Conservation (phyloP, 2,329 filamentous ascomycete genomes). For the Diplodia mutila region DNA sequence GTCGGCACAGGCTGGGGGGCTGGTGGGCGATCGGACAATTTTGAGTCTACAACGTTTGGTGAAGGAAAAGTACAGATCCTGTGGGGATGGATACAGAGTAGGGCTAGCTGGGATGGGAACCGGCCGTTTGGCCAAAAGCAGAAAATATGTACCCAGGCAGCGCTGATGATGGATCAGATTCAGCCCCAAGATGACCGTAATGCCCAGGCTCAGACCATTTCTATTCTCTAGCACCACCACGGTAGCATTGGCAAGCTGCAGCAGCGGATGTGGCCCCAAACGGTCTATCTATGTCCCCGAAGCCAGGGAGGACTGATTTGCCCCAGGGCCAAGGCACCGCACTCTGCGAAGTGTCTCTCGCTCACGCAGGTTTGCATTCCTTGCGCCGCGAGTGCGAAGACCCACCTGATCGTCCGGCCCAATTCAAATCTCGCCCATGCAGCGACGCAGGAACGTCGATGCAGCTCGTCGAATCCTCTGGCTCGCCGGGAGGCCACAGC, state of each 20-base stretch:
- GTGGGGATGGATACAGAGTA: slow-evolving; percentile 40
- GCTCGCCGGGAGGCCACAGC: slow-evolving; percentile 13
- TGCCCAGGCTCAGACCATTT: slow-evolving; percentile 50
- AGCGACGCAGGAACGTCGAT: slow-evolving; percentile 45
- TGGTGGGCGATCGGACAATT: slow-evolving; percentile 23
- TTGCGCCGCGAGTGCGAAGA: slow-evolving; percentile 40
- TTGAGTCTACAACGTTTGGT: slow-evolving; percentile 19
- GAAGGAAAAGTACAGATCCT: slow-evolving; percentile 28
- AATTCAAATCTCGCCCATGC: slow-evolving; percentile 35
- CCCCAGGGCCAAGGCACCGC: slow-evolving; percentile 42
- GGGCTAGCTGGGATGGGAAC: slow-evolving; percentile 35
- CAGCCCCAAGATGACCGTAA: slow-evolving; percentile 50
- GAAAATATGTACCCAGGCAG: slow-evolving; percentile 40
- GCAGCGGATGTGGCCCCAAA: slow-evolving; percentile 49
- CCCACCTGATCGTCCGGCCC: slow-evolving; percentile 30
- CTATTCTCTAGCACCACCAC: slow-evolving; percentile 46
- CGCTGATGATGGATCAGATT: slow-evolving; percentile 46
- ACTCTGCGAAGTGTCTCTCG: slow-evolving; percentile 34
- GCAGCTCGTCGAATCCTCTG: slow-evolving; percentile 22
- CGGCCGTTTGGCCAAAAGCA: slow-evolving; percentile 47
- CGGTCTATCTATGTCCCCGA: slow-evolving; percentile 47
- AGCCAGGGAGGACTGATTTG: slow-evolving; percentile 44
- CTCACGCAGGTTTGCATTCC: slow-evolving; percentile 44
- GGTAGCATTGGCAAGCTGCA: slow-evolving; percentile 54
- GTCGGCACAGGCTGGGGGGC: not conserved